Conservation (phyloP, 2,329 filamentous ascomycete species). For the Colletotrichum kahawae region DNA sequence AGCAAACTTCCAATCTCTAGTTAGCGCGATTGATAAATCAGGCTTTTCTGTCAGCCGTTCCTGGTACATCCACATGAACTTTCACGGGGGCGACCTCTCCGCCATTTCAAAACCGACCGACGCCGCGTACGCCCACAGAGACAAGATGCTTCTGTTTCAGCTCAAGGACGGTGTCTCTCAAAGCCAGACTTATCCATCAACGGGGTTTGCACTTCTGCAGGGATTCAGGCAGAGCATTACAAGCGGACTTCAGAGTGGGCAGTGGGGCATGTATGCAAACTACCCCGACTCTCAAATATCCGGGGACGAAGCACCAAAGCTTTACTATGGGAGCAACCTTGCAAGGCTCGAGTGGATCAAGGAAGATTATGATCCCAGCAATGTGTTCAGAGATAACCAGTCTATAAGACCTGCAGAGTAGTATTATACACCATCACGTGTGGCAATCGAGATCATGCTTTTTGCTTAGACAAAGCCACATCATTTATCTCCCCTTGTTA, state of each 20-base stretch:
- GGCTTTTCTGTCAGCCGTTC: conserved; percentile 22
- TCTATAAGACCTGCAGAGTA: conserved; percentile 22
- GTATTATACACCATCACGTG: not conserved
- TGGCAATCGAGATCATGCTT: not conserved
- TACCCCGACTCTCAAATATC: conserved; percentile 55
- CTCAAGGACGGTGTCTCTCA: conserved; percentile 45
- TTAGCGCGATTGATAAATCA: conserved; percentile 23
- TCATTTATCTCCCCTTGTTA: not conserved
- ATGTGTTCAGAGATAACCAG: conserved; percentile 46
- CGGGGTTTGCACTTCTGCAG: conserved; percentile 36
- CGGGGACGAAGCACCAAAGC: conserved; percentile 46
- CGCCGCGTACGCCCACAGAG: conserved; percentile 44
- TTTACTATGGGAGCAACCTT: conserved; percentile 52
- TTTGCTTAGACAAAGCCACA: not conserved
- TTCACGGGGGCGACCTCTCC: conserved; percentile 38
- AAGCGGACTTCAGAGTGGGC: conserved; percentile 34
- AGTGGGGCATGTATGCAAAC: conserved; percentile 57
- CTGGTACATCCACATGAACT: conserved; percentile 40
- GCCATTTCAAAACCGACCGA: conserved; percentile 32
- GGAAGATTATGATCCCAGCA: conserved; percentile 40
- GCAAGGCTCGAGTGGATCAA: conserved; percentile 41
- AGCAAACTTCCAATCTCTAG: conserved; percentile 26
- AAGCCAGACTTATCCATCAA: conserved; percentile 30
- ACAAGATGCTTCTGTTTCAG: conserved; percentile 56
- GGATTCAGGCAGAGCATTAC: conserved; percentile 44